Conservation (phyloP, 2,329 filamentous ascomycete species). For the Cyphellophora europaea region DNA sequence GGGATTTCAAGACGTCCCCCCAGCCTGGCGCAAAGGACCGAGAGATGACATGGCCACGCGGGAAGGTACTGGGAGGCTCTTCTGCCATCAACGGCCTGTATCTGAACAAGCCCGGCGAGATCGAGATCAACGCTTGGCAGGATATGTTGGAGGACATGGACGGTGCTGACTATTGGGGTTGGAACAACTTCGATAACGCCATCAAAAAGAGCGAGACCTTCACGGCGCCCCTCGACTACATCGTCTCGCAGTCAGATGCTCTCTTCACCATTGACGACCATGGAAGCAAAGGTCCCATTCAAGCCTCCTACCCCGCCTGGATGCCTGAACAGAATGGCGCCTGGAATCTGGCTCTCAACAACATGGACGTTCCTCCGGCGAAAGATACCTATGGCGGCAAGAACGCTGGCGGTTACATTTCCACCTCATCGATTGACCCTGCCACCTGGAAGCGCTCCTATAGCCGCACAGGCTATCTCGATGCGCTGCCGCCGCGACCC, state of each 20-base stretch:
- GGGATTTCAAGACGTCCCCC: constrained; percentile 23
- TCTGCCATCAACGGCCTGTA: constrained; percentile 28
- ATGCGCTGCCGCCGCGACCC: constrained; percentile 22
- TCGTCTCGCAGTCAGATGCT: constrained; percentile 28
- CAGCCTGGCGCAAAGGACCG: constrained; percentile 22
- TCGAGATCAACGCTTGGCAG: constrained; percentile 26
- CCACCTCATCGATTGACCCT: constrained; percentile 26
- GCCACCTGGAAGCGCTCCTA: constrained; percentile 27
- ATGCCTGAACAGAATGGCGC: constrained; percentile 13
- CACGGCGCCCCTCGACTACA: constrained; percentile 27
- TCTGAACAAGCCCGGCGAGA: constrained; percentile 24
- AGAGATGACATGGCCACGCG: constrained; percentile 25
- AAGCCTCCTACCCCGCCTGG: constrained; percentile 35
- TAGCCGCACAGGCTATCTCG: constrained; percentile 26
- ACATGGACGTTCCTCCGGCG: constrained; percentile 20
- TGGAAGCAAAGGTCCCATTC: constrained; percentile 38
- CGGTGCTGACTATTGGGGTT: constrained; percentile 26
- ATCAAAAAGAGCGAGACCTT: constrained; percentile 31
- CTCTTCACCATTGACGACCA: constrained; percentile 30
- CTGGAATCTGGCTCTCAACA: constrained; percentile 13
- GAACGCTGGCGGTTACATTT: constrained; percentile 24
- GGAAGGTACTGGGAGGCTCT: constrained; percentile 26
- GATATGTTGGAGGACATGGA: constrained; percentile 25
- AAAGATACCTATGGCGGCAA: constrained; percentile 24
- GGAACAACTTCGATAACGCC: constrained; percentile 25